Evolutionary conservation across 768 basidiomycete genomes (phyloP), one percentile per base, ranked within the genome.

Genomic region (Termitomyces heimii): DNA sequence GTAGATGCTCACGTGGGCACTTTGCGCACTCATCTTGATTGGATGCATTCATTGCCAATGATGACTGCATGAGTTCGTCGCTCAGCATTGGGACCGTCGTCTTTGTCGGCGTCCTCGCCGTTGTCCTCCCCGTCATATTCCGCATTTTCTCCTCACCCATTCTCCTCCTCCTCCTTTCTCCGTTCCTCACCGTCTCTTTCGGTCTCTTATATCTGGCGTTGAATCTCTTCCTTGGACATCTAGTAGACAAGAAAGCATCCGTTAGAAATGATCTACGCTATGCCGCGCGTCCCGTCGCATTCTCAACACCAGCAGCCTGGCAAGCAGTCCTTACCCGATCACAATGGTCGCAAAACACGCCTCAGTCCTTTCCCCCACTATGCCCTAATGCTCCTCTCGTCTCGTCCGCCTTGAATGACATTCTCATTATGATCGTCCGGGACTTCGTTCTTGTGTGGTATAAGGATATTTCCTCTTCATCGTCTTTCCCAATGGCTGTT

Each of bases 381-480:
- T 79, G 80, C 62, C 85, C 87, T 29, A 76, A 82, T 26, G 82
- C 82, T 39, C 82, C 83, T 13, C 74, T 82, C 57, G 75, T 91
- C 26, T 92, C 89, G 8, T 74, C 81, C n/a, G 79, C 84, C 18
- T 66, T 96, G 9, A 89, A 95, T 61, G 86, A 89, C 32, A 81
- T 96, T 52, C 80, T 96, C 53, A 79, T 81, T n/a, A 79, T 93
- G 66, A 80, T 92, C 58, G 84, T 92, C 26, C 78, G 89, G 50
- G 92, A 94, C 74, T 98, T 97, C 68, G 85, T 99, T 20, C 73
- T 86, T 53, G 82, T 82, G 13, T 99, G 96, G 96, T 99, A 96
- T 76, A 78, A 79, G 62, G 82, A 84, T 18, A 77, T 98, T 37
- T 98, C 96, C 5, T 79, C 85, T 12, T 95, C 93, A 0, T 85